Base-by-base conservation (phyloP, 306 rosid genomes). In the Begonia masoniana region DNA sequence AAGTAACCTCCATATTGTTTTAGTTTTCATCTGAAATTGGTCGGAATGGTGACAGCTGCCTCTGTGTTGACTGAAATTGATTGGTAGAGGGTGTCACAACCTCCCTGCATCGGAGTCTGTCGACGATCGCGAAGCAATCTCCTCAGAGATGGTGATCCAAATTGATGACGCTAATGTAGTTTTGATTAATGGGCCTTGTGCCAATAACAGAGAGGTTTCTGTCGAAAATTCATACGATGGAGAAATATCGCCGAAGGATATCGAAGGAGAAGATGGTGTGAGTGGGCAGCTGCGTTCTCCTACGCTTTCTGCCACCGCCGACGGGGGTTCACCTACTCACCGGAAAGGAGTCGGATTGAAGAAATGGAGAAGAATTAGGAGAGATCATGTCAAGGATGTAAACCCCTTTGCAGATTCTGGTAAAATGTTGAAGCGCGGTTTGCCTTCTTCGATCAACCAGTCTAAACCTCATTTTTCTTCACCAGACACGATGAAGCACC, bases 371-470 rank as follows among this genome's bases (percentile, higher is more conserved):
- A 62, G 92, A 23, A 63, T 76, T 43, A 75, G 35, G 72, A 74
- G 92, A 42, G 70, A 62, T 23, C 15, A 53, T 52, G 45, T 61
- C 15, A 77, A 68, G 77, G 91, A 75, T 56, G 70, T 51, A 9
- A 68, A 59, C 64, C 62, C 75, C 10, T 52, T 60, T 36, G 63
- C 65, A 15, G 88, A 79, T 68, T 63, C 71, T 6, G 46, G 81
- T 64, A 85, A 77, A 60, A 65, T 53, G 9, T 66, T 82, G 83
- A 91, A 86, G 72, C 66, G 97, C 55, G 82, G 80, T 12, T 72
- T 83, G 64, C 49, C 94, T 36, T 74, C 69, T 14, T 19, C 55
- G 71, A 76, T 45, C 16, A 81, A 62, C 70, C 64, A 72, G 12
- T 49, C 13, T 65, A 75, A 70, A 72, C 58, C 66, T 14, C 72